Percentiles rank a stretch among this genome's conserved stretches.
These are phyloP conservation scores for Buxus sempervirens DNA, from an alignment of 164 flowering plant genomes.

Conservation along the genomic window DNA sequence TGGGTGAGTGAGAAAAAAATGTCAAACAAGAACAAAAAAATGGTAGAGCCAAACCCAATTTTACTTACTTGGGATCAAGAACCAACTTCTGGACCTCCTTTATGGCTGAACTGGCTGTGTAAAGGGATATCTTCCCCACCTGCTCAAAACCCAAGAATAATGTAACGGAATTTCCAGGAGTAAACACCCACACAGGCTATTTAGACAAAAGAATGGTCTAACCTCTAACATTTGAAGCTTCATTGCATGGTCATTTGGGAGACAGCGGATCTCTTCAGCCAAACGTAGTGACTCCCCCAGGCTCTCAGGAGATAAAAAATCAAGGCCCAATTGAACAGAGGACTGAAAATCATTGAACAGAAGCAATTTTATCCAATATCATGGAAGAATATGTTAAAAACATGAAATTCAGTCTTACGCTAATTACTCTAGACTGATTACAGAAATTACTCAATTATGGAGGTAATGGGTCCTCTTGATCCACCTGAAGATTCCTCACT, in stretches of 20 bases:
- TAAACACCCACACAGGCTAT: not conserved
- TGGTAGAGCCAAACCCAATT: not conserved
- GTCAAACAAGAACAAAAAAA: not conserved
- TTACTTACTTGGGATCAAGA: constrained; percentile 83
- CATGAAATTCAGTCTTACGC: not conserved
- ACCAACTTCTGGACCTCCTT: constrained; percentile 90
- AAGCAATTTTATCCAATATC: not conserved
- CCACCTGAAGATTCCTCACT: constrained; percentile 77
- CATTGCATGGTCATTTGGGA: constrained; percentile 80
- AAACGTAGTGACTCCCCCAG: constrained; percentile 59
- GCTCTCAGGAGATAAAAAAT: constrained; percentile 93
- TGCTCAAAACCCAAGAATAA: constrained; percentile 29
- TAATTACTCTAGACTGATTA: not conserved
- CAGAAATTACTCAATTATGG: not conserved
- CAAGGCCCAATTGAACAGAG: constrained; percentile 77
- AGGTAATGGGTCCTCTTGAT: not conserved
- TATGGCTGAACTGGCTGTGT: constrained; percentile 92
- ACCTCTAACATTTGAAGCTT: constrained; percentile 88
- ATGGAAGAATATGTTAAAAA: not conserved
- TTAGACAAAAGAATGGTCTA: constrained; percentile 12
- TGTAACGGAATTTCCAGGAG: not conserved
- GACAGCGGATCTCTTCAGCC: constrained; percentile 80
- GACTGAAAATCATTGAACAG: constrained; percentile 46
- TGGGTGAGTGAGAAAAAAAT: not conserved
- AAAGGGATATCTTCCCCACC: constrained; percentile 91